These are phyloP conservation scores for Melampsora abietis-canadensis DNA, from an alignment of 1,284 basidiomycete genomes.

Conservation along the genomic window DNA sequence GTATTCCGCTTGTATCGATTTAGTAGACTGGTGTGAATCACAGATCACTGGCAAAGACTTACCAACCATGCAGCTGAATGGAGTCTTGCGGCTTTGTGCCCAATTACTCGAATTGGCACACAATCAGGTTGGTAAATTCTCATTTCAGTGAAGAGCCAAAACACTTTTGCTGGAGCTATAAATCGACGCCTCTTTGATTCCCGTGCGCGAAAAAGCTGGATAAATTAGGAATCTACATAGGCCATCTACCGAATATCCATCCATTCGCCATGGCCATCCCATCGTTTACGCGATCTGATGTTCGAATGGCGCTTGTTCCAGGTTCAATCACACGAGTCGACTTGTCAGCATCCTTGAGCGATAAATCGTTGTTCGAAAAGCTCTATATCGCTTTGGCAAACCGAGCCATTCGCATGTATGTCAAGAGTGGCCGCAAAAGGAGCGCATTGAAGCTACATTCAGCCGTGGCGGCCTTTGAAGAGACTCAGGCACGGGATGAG, in stretches of 20 bases:
- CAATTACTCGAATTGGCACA: constrained; percentile 78
- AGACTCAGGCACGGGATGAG: constrained; percentile 68
- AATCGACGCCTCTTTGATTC: constrained; percentile 36
- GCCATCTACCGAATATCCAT: constrained; percentile 66
- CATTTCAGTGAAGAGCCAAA: neutral
- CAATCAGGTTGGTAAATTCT: constrained; percentile 62
- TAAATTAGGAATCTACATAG: constrained; percentile 68
- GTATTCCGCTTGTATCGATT: constrained; percentile 82
- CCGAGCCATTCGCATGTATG: constrained; percentile 75
- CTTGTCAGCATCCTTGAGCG: constrained; percentile 38
- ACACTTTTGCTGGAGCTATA: constrained; percentile 8
- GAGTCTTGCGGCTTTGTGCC: constrained; percentile 60
- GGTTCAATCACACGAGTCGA: constrained; percentile 35
- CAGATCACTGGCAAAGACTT: constrained; percentile 63
- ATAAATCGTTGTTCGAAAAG: constrained; percentile 48
- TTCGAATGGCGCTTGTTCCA: neutral
- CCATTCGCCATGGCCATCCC: constrained; percentile 64
- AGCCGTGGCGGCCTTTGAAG: constrained; percentile 76
- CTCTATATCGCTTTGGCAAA: constrained; percentile 61
- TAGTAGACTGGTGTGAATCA: constrained; percentile 75
- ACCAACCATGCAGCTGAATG: constrained; percentile 49
- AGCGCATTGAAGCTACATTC: constrained; percentile 79
- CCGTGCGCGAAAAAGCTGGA: constrained; percentile 63
- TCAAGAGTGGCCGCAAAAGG: constrained; percentile 72
- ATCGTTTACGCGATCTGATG: constrained; percentile 18